A percentile compares a stretch with the other conserved stretches of the same genome.
Conservation (phyloP, 2,329 filamentous ascomycete genomes). For the Phaeosphaeria sp. region DNA sequence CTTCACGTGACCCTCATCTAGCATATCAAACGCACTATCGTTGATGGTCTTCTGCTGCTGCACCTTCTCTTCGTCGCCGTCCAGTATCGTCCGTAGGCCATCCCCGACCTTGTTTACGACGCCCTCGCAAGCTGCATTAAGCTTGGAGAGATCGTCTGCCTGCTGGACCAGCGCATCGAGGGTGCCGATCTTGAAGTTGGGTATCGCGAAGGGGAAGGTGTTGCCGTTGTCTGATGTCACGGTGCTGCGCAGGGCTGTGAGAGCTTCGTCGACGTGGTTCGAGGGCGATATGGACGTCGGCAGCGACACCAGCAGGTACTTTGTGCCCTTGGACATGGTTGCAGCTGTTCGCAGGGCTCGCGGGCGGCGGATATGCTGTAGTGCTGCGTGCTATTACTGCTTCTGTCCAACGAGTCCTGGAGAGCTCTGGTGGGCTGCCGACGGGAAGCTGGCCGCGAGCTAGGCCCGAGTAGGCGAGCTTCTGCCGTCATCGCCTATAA, state of each 20-base stretch:
- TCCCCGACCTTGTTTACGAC: constrained; percentile 90
- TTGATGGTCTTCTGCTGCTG: constrained; percentile 91
- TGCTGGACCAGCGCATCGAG: constrained; percentile 94
- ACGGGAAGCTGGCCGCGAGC: constrained; percentile 18
- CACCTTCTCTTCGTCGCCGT: constrained; percentile 82
- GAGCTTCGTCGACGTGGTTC: constrained; percentile 79
- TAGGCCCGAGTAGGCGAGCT: constrained; percentile 13
- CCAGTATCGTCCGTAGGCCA: constrained; percentile 80
- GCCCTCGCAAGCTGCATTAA: constrained; percentile 78
- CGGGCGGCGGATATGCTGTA: constrained; percentile 21
- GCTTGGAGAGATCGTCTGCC: constrained; percentile 91
- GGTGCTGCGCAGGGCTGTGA: constrained; percentile 75
- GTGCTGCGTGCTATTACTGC: constrained; percentile 25
- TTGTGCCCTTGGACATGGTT: constrained; percentile 57
- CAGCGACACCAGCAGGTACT: constrained; percentile 88
- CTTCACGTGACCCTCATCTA: neutral
- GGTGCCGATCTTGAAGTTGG: constrained; percentile 97
- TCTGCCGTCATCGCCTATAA: constrained; percentile 29
- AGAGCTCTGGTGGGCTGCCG: constrained; percentile 23
- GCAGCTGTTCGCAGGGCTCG: constrained; percentile 18
- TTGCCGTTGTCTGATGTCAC: constrained; percentile 77
- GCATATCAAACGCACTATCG: constrained; percentile 82
- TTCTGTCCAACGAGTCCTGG: constrained; percentile 25
- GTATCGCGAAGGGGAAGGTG: constrained; percentile 79
- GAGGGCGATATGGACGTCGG: constrained; percentile 86